These are phyloP conservation scores for Erysimum cheiranthoides DNA, from an alignment of 345 rosid genomes.

Conservation along the genomic window DNA sequence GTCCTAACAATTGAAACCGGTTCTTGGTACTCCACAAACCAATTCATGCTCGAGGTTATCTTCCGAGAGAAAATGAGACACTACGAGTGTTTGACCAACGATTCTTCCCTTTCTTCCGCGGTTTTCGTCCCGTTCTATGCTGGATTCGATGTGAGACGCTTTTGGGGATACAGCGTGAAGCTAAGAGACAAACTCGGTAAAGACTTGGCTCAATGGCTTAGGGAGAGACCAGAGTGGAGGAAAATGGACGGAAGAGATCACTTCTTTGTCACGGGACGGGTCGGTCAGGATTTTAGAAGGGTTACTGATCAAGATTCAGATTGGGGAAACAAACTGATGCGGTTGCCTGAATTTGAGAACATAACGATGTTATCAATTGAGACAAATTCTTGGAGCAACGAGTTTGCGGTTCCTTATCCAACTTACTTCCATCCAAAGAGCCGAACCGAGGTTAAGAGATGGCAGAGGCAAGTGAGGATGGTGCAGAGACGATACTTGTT, in stretches of 20 bases:
- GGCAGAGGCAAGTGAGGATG: constrained; percentile 47
- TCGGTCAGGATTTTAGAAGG: constrained; percentile 47
- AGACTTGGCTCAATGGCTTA: constrained; percentile 51
- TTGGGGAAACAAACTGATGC: constrained; percentile 57
- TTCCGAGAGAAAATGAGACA: constrained; percentile 50
- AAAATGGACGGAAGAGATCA: constrained; percentile 50
- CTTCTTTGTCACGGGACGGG: constrained; percentile 54
- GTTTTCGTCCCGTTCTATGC: constrained; percentile 54
- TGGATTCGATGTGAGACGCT: constrained; percentile 52
- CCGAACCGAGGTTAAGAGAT: constrained; percentile 35
- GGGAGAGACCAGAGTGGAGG: constrained; percentile 51
- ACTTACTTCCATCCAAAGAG: constrained; percentile 52
- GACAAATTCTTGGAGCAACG: constrained; percentile 36
- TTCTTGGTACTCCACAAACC: constrained; percentile 50
- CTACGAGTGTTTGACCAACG: constrained; percentile 53
- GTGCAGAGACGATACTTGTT: constrained; percentile 41
- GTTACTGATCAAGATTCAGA: constrained; percentile 38
- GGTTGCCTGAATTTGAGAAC: constrained; percentile 46
- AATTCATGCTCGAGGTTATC: constrained; percentile 50
- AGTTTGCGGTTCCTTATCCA: constrained; percentile 55
- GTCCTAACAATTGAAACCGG: constrained; percentile 24
- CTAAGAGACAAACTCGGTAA: constrained; percentile 46
- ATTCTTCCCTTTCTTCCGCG: constrained; percentile 50
- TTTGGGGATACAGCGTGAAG: constrained; percentile 45
- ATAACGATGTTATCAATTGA: constrained; percentile 53